Base-by-base conservation (phyloP, 768 basidiomycete species). In the Tricholoma furcatifolium region DNA sequence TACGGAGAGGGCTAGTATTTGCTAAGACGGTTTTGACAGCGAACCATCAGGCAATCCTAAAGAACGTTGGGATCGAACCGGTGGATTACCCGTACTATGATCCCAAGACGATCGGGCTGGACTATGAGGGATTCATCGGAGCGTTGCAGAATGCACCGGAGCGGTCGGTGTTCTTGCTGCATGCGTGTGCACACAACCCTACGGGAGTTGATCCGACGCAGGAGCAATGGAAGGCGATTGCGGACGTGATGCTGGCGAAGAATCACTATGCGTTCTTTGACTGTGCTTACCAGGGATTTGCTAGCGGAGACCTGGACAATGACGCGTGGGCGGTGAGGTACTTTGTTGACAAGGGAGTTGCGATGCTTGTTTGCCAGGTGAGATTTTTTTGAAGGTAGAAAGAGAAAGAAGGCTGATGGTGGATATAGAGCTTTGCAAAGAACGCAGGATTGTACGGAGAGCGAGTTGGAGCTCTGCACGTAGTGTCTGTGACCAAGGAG, bases 221-320 rank as follows among this genome's bases (percentile, higher is more conserved):
- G 42, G 92, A 88, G 60, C 88, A 98, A 67, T 98, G 95, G 95
- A 73, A 79, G 55, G 68, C 74, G 52, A 80, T 98, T 61, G 88
- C 89, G 35, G 78, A 87, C 34, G 71, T 85, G 49, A 81, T 97
- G 66, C 66, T 87, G 27, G 70, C 74, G 43, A 88, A 85, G 70
- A 76, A 80, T 12, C 94, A 95, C 67, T 96, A 84, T 64, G 87
- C 87, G 30, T 95, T 96, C 73, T 93, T 98, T 67, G 95, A 98
- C 73, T 89, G 88, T 66, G 95, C 95, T 2, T 98, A 98, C 73
- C 95, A 97, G 71, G 95, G 95, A 15, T 98, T 98, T 68, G 95
- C 94, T 15, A 93, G 90, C 60, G 95, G 95, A 1, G 85, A 93
- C 67, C 75, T 97, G 63, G 87, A 95, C 66, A 82, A 83, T 60